Evolutionary conservation across 352 stramenopile species (phyloP), one percentile per base, ranked within the genome.

Genomic region (Phytophthora lateralis): DNA sequence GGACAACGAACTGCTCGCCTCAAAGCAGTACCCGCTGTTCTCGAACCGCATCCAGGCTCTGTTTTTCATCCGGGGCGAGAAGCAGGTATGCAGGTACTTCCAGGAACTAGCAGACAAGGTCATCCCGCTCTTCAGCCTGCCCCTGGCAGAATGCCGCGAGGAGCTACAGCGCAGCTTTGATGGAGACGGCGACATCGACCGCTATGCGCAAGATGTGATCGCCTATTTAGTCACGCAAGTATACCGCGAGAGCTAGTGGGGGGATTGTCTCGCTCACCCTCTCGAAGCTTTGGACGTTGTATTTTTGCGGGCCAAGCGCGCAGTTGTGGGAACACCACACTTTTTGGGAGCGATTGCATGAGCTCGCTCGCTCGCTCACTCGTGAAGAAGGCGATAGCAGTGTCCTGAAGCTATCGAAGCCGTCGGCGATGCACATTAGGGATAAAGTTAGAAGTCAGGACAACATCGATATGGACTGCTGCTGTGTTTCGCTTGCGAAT

Each of bases 31-130:
- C 61, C 76, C 80, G 46, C 61, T 93, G 42, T 93, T 93, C 65
- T 95, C 85, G 34, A 97, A 97, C 78, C 76, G 85, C 55, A 90
- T 93, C 55, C 86, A 96, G 51, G 86, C 86, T 58, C 72, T 96
- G 35, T 93, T 94, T 63, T 94, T 96, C 59, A 91, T 97, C 54
- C 82, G 85, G 12, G 89, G 89, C 10, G 89, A 97, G 60, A 97
- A 97, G 51, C 78, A 95, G 62, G 85, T 96, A 43, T 96, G 85
- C 47, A 70, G 75, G 43, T 88, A 93, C 59, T 96, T 89, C 62
- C 80, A 92, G 59, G 60, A 78, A 55, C 76, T 96, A 43, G 86
- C 86, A 32, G 84, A 95, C 70, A 88, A 89, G 58, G 78, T 93
- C 38, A 84, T 90, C 42, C 82, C 86, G 55, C 70, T 97, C n/a